Evolutionary conservation across 768 basidiomycete genomes (phyloP), one percentile per base, ranked within the genome.

Genomic region (Galerina marginata): DNA sequence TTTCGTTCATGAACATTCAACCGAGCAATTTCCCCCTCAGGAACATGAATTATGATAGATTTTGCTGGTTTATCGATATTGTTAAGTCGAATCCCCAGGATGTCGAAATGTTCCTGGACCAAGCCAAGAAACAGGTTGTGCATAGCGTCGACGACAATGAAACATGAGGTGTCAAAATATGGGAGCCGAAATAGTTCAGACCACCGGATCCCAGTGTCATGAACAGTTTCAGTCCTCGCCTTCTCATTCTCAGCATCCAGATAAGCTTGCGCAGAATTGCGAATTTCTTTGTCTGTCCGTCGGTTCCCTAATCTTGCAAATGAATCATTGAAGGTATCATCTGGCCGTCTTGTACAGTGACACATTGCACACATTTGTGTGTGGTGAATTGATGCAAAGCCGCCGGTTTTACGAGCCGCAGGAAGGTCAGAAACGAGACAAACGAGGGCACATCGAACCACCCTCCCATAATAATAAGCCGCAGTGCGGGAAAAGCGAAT

Each of bases 371-470:
- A 71, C 52, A 72, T 67, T 39, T 63, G 50, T 43, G 66, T 56
- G 58, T 67, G 57, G 42, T 16, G 47, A 42, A 29, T 42, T 29
- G 25, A 38, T 6, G 56, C 71, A 37, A 73, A 70, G 0, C 76
- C 75, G 6, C 65, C 64, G 5, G 67, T 63, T 51, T 77, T 71
- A 4, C 73, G 63, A 0, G 74, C 64, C 5, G 77, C 79, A 3
- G 69, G 74, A 0, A 77, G 64, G 52, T 81, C 79, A 49, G 73
- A 78, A 0, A 79, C 68, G 4, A 78, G 66, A 0, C 72, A 68
- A 7, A 75, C 59, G 0, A 79, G 20, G 2, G 73, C 74, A 15
- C 64, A 64, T 2, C 62, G 64, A 25, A 77, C 65, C 2, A 69
- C 40, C 1, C 72, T 63, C 2, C 80, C 80, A 38, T 47, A 4